phyloP scores from a whole-genome alignment of 805 yeast species.

The Metschnikowia borealis region DNA sequence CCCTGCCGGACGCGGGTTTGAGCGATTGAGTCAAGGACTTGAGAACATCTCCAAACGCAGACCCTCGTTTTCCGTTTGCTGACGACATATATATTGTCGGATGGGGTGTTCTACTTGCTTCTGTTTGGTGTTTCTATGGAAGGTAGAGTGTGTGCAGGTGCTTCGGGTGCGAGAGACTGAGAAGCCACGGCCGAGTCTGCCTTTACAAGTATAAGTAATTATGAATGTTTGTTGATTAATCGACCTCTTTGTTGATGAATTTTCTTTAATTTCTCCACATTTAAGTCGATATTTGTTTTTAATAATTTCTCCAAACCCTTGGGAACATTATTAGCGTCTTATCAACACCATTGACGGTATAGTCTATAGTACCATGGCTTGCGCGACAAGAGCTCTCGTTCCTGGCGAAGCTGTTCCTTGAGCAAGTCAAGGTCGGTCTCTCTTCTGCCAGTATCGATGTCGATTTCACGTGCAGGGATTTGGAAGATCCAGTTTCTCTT shows the following conservation, averaged over 20 bases:
- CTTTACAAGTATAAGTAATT: background rate
- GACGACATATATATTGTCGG: background rate
- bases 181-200: background rate
- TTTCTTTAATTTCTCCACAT: background rate
- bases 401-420: slow-evolving; percentile 34
- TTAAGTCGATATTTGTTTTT: background rate
- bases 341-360: slow-evolving; percentile 35
- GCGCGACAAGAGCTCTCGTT: slow-evolving; percentile 21
- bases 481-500: slow-evolving; percentile 43
- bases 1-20: slow-evolving; percentile 22
- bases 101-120: background rate
- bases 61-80: slow-evolving; percentile 9
- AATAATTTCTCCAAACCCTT: too few relatives aligned
- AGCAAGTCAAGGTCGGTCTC: slow-evolving; percentile 54
- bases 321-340: background rate
- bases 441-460: slow-evolving; percentile 62
- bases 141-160: background rate
- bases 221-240: background rate
- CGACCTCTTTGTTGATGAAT: background rate
- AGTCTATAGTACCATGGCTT: slow-evolving; percentile 35
- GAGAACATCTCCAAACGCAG: slow-evolving; percentile 40
- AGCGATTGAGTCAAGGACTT: slow-evolving; percentile 37
- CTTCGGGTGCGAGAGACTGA: background rate
- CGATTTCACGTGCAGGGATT: slow-evolving; percentile 47
- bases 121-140: background rate